These are phyloP conservation scores for Rhizopus arrhizus DNA, from an alignment of 371 early-diverging fungal genomes.

Conservation along the genomic window DNA sequence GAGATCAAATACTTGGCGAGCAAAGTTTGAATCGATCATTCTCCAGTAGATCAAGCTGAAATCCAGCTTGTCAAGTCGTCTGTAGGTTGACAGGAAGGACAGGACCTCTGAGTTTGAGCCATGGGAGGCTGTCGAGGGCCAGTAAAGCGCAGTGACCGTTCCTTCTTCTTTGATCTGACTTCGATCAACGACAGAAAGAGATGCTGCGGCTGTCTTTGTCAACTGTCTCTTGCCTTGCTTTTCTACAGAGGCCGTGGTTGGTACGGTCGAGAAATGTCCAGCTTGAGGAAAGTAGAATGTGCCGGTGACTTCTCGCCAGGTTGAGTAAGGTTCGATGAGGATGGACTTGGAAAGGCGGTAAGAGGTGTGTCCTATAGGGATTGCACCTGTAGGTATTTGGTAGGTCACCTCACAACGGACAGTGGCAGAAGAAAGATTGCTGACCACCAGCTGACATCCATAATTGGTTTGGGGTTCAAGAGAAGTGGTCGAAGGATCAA, in stretches of 20 bases:
- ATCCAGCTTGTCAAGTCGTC: constrained; percentile 32
- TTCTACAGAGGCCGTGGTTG: constrained; percentile 39
- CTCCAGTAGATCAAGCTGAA: constrained; percentile 33
- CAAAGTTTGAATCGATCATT: constrained; percentile 37
- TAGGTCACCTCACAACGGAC: constrained; percentile 36
- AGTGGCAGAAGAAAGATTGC: constrained; percentile 36
- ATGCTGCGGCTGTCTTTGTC: neutral
- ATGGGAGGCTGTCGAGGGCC: constrained; percentile 23
- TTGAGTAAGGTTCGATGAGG: constrained; percentile 40
- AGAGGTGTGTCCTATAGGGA: constrained; percentile 34
- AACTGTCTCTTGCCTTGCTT: neutral
- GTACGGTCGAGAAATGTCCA: constrained; percentile 48
- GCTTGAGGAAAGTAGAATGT: constrained; percentile 58
- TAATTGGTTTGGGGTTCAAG: constrained; percentile 26
- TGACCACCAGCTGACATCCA: constrained; percentile 45
- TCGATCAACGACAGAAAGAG: constrained; percentile 3
- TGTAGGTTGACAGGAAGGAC: constrained; percentile 21
- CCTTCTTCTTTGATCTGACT: neutral
- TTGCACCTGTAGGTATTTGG: constrained; percentile 48
- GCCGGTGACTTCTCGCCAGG: constrained; percentile 42
- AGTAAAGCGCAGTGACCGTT: constrained; percentile 9
- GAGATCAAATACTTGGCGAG: constrained; percentile 28
- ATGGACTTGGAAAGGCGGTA: constrained; percentile 44
- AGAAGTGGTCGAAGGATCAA: constrained; percentile 25
- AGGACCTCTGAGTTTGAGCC: constrained; percentile 29